Evolutionary conservation across 331 rosid species (phyloP).

Genomic region (Acacia concinna): DNA sequence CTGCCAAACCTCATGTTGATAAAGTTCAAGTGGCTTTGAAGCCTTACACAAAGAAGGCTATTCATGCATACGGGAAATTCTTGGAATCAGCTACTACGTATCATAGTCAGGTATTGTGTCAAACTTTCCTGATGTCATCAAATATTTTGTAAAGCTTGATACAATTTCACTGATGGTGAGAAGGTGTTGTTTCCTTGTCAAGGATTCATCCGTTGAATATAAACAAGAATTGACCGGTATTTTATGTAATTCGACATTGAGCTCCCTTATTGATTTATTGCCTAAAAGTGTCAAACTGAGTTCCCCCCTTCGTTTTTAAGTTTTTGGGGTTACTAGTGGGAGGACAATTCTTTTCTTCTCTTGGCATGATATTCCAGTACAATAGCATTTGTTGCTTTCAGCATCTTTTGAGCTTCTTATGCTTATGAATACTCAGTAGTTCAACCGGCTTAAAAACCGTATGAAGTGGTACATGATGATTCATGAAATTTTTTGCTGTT

Average conservation of each 20-base stretch:
- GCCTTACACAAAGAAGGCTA: conserved; percentile 64
- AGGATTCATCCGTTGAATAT: not conserved
- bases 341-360: too few species aligned
- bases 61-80: conserved; percentile 65
- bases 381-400: conserved; percentile 2
- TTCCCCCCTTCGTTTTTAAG: too few species aligned
- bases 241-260: not conserved
- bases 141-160: conserved; percentile 14
- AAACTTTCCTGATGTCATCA: not conserved
- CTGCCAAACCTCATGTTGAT: conserved; percentile 80
- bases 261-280: not conserved
- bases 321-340: too few species aligned
- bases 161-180: not conserved
- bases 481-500: not conserved
- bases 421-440: not conserved
- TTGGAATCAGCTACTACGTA: conserved; percentile 73
- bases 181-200: not conserved
- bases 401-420: conserved; percentile 9
- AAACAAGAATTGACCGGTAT: not conserved
- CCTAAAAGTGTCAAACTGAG: not conserved
- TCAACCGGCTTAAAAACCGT: not conserved
- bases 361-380: too few species aligned
- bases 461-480: not conserved
- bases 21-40: conserved; percentile 63
- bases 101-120: conserved; percentile 64